phyloP scores from a whole-genome alignment of 805 yeast genomes.

The Pichia rugopelliculosa region DNA sequence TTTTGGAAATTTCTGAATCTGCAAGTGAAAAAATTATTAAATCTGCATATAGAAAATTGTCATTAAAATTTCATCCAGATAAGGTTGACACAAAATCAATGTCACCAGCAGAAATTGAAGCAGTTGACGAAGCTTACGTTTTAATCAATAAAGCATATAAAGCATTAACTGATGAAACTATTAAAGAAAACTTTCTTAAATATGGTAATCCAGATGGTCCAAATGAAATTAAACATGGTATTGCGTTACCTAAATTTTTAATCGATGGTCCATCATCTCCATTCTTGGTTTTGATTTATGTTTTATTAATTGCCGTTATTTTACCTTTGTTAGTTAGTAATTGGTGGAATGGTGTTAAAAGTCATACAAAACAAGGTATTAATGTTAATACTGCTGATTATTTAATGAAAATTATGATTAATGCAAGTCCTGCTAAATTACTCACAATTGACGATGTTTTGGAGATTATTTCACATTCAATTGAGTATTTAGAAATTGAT shows the following conservation, averaged over 20 bases:
- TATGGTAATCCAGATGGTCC: conserved; percentile 99
- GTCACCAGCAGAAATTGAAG: conserved; percentile 46
- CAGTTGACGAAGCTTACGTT: conserved; percentile 70
- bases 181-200: conserved; percentile 70
- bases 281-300: conserved; percentile 54
- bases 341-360: conserved; percentile 86
- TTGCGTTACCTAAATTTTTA: conserved; percentile 87
- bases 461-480: conserved; percentile 54
- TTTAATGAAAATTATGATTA: conserved; percentile 65
- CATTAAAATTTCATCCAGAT: conserved; percentile 90
- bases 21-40: conserved; percentile 73
- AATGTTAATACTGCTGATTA: conserved; percentile 76
- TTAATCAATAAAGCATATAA: conserved; percentile 86
- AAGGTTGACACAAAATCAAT: conserved; percentile 61
- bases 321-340: conserved; percentile 74
- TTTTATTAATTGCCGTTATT: conserved; percentile 63
- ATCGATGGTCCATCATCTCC: conserved; percentile 75
- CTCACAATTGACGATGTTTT: conserved; percentile 51
- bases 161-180: conserved; percentile 84
- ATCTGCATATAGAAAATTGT: conserved; percentile 75
- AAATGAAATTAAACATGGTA: conserved; percentile 82
- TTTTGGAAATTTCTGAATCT: conserved; percentile 62
- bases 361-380: conserved; percentile 75
- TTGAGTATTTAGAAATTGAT: conserved; percentile 48
- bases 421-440: conserved; percentile 63